These are phyloP conservation scores for Lactifluus pinguis DNA, from an alignment of 768 basidiomycete species.

Conservation along the genomic window DNA sequence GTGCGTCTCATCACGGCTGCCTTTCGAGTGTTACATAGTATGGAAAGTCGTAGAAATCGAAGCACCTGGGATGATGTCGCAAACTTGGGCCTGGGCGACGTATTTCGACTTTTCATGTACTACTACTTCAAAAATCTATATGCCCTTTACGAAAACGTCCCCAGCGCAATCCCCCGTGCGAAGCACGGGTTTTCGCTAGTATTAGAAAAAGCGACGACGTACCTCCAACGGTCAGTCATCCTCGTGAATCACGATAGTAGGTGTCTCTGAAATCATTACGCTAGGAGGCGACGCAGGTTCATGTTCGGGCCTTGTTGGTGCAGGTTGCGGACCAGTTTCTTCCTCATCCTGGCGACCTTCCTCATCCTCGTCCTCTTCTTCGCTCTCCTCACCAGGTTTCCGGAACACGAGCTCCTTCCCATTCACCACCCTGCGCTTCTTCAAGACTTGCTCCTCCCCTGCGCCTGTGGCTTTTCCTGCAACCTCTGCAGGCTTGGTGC, in stretches of 20 bases:
- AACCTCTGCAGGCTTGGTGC: slow-evolving; percentile 23
- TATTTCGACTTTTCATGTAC: no score
- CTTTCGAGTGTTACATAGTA: no score
- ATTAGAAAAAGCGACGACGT: neutral
- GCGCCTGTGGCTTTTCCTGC: slow-evolving; percentile 22
- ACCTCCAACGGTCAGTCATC: slow-evolving; percentile 31
- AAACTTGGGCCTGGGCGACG: no score
- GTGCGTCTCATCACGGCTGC: no score
- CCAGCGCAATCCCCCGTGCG: no score
- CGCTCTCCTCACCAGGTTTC: slow-evolving; percentile 42
- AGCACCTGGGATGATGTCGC: no score
- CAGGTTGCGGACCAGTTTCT: slow-evolving; percentile 21
- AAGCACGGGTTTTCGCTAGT: no score
- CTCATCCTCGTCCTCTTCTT: slow-evolving; percentile 29
- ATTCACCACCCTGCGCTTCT: slow-evolving; percentile 75
- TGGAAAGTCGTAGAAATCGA: no score
- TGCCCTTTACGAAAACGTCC: no score
- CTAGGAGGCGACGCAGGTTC: slow-evolving; percentile 2
- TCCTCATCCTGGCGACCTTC: slow-evolving; percentile 19
- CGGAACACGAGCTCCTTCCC: slow-evolving; percentile 61
- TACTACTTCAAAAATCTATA: no score
- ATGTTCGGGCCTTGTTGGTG: neutral
- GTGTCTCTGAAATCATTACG: slow-evolving; percentile 27
- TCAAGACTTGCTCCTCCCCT: slow-evolving; percentile 40
- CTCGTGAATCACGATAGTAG: slow-evolving; percentile 41